Base-by-base conservation (phyloP, 2,329 filamentous ascomycete genomes). In the Dactylellina haptotyla region DNA sequence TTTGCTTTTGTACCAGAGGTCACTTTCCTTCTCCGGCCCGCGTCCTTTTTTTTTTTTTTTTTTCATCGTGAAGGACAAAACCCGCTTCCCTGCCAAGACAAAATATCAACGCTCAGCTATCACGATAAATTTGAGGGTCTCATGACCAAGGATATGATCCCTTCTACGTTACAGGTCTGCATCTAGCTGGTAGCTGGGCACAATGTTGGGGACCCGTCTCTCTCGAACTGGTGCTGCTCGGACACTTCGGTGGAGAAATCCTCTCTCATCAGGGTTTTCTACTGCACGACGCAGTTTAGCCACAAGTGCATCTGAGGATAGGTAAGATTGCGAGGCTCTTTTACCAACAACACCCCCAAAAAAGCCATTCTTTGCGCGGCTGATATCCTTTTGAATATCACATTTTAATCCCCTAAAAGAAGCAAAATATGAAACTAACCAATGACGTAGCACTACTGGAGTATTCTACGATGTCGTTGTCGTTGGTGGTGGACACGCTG, bases 401-500 rank as follows among this genome's bases (percentile, higher is more conserved):
- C 18, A 18, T 54, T 69, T 69, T 20, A n/a, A 30, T 37, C 20
- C 28, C 3, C 28, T 53, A 9, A 9, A 58, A 53, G 9, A 43
- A 43, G 34, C 25, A 25, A 53, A 34, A 20, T 5, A 16, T 23
- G n/a, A 39, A 18, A 39, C 54, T 54, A 54, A 66, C 30, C 1
- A 26, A 37, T 48, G 16, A 34, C 43, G 26, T 62, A 66, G 61
- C 16, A 14, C 61, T 1, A 66, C 69, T 37, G 69, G 69, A 10
- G 32, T 66, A 20, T 66, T 73, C 0, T 96, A 91, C 80, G 94
- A 99, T 86, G 95, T 99, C 54, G 85, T 99, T 34, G 93, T 99
- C 1, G 93, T 99, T 75, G 95, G 95, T 62, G 95, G 95, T 73
- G 95, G 95, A 26, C 95, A 99, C 84, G 95, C 95, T 65, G 95